A percentile compares a stretch with the other conserved stretches of the same genome.
These are phyloP conservation scores for Nyssa sinensis DNA, from an alignment of 148 eudicot species.

Conservation along the genomic window DNA sequence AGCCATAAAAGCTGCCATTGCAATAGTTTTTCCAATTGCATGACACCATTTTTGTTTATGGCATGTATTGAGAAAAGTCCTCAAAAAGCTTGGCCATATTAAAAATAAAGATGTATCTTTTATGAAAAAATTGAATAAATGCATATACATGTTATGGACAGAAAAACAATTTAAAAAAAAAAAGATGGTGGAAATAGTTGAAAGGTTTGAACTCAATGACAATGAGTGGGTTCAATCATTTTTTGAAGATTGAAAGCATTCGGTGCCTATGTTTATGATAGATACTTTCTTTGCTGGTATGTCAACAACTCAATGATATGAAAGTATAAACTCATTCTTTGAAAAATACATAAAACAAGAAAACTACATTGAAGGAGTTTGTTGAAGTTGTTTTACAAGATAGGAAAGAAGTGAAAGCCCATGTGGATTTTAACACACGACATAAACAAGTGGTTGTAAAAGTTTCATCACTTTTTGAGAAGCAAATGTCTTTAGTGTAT, in stretches of 20 bases:
- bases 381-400: constrained; percentile 1
- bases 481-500: not conserved
- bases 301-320: constrained; percentile 5
- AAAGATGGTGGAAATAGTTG: constrained; percentile 2
- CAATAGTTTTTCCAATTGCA: not conserved
- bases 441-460: not conserved
- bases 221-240: constrained; percentile 2
- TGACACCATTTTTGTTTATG: not conserved
- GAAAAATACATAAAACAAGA: constrained; percentile 9
- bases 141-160: constrained; percentile 2
- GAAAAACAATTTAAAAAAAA: not conserved
- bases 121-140: not conserved
- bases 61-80: not conserved
- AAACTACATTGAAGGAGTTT: constrained; percentile 4
- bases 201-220: not conserved
- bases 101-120: not conserved
- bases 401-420: not conserved
- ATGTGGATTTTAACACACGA: not conserved
- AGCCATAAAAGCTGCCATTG: not conserved
- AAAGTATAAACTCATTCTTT: constrained; percentile 1
- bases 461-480: not conserved
- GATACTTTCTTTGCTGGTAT: not conserved
- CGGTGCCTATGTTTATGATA: not conserved
- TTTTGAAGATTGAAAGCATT: not conserved
- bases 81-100: not conserved